These are phyloP conservation scores for Diplodia scrobiculata DNA, from an alignment of 2,329 filamentous ascomycete species.

Conservation along the genomic window DNA sequence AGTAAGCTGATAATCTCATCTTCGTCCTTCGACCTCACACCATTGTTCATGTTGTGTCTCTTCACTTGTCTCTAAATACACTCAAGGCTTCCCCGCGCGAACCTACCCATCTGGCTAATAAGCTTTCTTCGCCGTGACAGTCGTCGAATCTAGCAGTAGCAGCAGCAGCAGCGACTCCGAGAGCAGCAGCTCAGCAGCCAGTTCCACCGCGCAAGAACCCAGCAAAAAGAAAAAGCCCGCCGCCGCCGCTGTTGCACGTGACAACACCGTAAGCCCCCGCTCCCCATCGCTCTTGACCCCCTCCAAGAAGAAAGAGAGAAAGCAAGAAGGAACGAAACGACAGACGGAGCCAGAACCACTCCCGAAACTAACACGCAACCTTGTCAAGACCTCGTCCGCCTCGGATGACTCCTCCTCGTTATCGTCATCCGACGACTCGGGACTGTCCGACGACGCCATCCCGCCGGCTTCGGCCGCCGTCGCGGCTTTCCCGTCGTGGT, in stretches of 20 bases:
- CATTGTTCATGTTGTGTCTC: not conserved
- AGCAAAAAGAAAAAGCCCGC: conserved; percentile 18
- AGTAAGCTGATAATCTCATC: not conserved
- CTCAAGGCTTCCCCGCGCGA: not conserved
- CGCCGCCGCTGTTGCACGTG: not conserved
- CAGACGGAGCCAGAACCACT: too few species aligned
- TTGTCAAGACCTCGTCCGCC: not conserved
- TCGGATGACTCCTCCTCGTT: not conserved
- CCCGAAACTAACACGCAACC: too few species aligned
- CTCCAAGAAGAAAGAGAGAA: not conserved
- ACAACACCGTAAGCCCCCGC: not conserved
- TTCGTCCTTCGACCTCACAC: not conserved
- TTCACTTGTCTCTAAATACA: not conserved
- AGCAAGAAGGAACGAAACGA: too few species aligned
- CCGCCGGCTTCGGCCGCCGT: conserved; percentile 3
- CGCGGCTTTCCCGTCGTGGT: conserved; percentile 61
- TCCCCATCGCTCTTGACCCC: not conserved
- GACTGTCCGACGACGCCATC: not conserved
- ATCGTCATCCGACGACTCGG: not conserved
- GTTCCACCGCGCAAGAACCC: not conserved
- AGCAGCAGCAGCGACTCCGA: conserved; percentile 11
- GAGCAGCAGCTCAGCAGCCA: not conserved
- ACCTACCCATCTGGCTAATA: not conserved
- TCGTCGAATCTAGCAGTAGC: conserved; percentile 19
- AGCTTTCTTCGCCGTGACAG: not conserved